These are phyloP conservation scores for Sphaceloma murrayae DNA, from an alignment of 2,329 filamentous ascomycete genomes.

Conservation along the genomic window DNA sequence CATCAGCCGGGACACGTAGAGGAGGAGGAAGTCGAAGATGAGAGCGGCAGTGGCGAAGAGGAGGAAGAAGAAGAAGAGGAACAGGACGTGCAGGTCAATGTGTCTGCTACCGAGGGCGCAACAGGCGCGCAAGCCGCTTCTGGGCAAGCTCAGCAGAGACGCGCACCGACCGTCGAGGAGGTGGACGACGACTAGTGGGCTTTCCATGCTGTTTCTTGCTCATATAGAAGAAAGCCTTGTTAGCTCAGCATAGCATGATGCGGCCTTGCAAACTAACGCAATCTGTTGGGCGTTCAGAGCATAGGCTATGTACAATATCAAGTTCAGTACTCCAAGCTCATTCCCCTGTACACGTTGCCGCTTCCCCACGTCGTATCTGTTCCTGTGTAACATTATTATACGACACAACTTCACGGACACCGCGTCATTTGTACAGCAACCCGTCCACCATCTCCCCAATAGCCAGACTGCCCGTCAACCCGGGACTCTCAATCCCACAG, in stretches of 20 bases:
- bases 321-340: not conserved
- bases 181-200: conserved; percentile 21
- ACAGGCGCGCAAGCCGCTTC: conserved; percentile 20
- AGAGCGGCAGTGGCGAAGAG: conserved; percentile 18
- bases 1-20: conserved; percentile 8
- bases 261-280: not conserved
- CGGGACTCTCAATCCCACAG: conserved; percentile 86
- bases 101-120: conserved; percentile 23
- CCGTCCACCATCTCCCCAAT: conserved; percentile 68
- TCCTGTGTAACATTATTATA: too few species aligned
- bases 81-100: conserved; percentile 17
- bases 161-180: conserved; percentile 26
- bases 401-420: too few species aligned
- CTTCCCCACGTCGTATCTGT: not conserved
- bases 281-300: conserved; percentile 6
- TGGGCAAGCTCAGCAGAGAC: conserved; percentile 21
- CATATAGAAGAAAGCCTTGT: not conserved
- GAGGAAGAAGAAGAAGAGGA: conserved; percentile 17
- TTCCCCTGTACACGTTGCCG: not conserved
- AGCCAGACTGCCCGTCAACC: conserved; percentile 75
- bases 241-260: not conserved
- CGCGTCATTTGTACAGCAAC: conserved; percentile 41
- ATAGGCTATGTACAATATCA: conserved; percentile 4
- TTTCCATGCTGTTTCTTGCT: not conserved
- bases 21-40: conserved; percentile 17